phyloP scores from a whole-genome alignment of 2,329 filamentous ascomycete genomes.

The Pseudophaeomoniella oleicola region DNA sequence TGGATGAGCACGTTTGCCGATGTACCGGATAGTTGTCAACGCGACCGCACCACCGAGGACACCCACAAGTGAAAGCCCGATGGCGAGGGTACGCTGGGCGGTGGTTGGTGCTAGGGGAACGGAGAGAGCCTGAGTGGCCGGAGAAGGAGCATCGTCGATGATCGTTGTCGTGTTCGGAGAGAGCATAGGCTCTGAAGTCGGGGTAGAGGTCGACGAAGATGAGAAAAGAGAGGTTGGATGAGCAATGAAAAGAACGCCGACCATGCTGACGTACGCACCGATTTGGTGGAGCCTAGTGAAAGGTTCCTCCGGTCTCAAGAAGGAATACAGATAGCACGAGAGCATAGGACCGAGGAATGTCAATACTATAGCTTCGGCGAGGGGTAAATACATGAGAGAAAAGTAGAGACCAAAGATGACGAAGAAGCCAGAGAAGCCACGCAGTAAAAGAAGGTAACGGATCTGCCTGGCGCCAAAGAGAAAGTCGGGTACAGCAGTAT shows the following conservation, averaged over 20 bases:
- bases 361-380: slow-evolving; percentile 79
- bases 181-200: slow-evolving; percentile 18
- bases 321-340: slow-evolving; percentile 64
- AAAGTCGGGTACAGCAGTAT: slow-evolving; percentile 49
- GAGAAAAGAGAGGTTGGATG: slow-evolving; percentile 48
- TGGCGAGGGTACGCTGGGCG: slow-evolving; percentile 52
- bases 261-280: slow-evolving; percentile 58
- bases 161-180: slow-evolving; percentile 19
- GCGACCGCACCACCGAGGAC: slow-evolving; percentile 63
- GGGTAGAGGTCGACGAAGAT: slow-evolving; percentile 13
- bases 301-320: slow-evolving; percentile 55
- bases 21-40: slow-evolving; percentile 64
- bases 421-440: slow-evolving; percentile 18
- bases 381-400: slow-evolving; percentile 61
- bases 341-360: slow-evolving; percentile 73
- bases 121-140: slow-evolving; percentile 10
- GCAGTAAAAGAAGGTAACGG: slow-evolving; percentile 49
- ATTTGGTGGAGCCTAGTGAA: slow-evolving; percentile 67
- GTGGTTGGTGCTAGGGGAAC: slow-evolving; percentile 28
- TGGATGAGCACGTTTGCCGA: slow-evolving; percentile 65
- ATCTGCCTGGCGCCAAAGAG: slow-evolving; percentile 56
- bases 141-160: slow-evolving; percentile 2
- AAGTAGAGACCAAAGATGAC: slow-evolving; percentile 34
- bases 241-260: slow-evolving; percentile 73
- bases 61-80: slow-evolving; percentile 58